Conservation (phyloP, 768 basidiomycete species). For the Amanita jacksonii region DNA sequence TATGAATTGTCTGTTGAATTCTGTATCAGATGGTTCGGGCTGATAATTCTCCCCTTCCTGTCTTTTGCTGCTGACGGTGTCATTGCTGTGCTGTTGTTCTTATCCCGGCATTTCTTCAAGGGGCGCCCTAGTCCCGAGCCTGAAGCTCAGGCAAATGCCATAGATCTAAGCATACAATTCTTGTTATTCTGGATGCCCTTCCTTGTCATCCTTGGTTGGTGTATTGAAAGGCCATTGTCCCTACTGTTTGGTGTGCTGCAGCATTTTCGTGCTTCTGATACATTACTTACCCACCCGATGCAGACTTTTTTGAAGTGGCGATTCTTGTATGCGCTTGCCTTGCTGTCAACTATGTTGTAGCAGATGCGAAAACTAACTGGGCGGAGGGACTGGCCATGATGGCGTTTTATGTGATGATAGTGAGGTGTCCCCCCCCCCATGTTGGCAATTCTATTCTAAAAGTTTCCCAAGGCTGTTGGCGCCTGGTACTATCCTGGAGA, state of each 20-base stretch:
- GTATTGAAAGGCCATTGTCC: slow-evolving; percentile 46
- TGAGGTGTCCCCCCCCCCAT: slow-evolving; percentile 13
- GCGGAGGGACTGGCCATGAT: slow-evolving; percentile 61
- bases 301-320: slow-evolving; percentile 63
- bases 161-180: slow-evolving; percentile 74
- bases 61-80: slow-evolving; percentile 67
- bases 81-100: slow-evolving; percentile 40
- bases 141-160: slow-evolving; percentile 58
- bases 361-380: slow-evolving; percentile 76
- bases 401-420: slow-evolving; percentile 60
- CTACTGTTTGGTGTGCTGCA: slow-evolving; percentile 53
- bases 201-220: slow-evolving; percentile 61
- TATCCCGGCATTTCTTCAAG: slow-evolving; percentile 30
- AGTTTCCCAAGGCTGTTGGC: slow-evolving; percentile 37
- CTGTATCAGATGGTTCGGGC: slow-evolving; percentile 55
- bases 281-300: not conserved
- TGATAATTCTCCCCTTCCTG: slow-evolving; percentile 61
- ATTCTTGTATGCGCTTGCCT: slow-evolving; percentile 59
- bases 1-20: not conserved
- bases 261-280: not conserved
- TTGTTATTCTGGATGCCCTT: slow-evolving; percentile 74
- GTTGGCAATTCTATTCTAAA: not conserved
- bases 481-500: slow-evolving; percentile 64
- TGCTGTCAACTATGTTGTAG: slow-evolving; percentile 73
- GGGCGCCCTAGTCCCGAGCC: slow-evolving; percentile 30